Evolutionary conservation across 2,329 filamentous ascomycete genomes (phyloP).

Genomic region (Fusarium liriodendri): DNA sequence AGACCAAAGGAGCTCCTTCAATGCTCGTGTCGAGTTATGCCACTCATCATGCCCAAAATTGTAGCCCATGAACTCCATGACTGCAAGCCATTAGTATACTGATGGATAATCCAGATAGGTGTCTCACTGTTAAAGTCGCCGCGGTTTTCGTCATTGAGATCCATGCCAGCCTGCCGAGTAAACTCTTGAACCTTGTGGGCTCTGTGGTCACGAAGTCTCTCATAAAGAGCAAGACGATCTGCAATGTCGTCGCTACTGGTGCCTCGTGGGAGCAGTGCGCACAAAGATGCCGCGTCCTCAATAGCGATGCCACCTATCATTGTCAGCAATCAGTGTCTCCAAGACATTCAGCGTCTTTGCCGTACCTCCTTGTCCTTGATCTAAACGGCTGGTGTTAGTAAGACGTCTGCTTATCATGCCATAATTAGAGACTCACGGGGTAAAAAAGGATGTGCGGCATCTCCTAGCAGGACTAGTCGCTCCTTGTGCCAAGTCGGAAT

Average conservation of each 20-base stretch:
- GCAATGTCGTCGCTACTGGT: conserved; percentile 59
- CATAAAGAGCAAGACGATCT: conserved; percentile 68
- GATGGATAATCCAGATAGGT: background rate
- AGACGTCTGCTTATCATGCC: fast-evolving
- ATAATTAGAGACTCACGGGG: conserved; percentile 50
- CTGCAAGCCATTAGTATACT: background rate
- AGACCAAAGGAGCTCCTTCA: conserved; percentile 28
- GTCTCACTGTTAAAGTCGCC: conserved; percentile 55
- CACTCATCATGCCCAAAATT: conserved; percentile 38
- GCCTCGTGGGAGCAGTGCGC: conserved; percentile 63
- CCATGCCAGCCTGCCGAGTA: conserved; percentile 63
- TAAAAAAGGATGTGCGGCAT: conserved; percentile 76
- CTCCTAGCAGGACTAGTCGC: conserved; percentile 69
- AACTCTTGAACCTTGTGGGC: conserved; percentile 68
- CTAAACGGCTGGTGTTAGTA: background rate
- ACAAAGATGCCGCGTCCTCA: conserved; percentile 72
- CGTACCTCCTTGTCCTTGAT: conserved; percentile 48
- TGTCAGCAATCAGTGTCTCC: background rate
- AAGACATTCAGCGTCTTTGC: too few species aligned
- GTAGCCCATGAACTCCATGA: conserved; percentile 26
- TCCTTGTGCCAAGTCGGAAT: conserved; percentile 66
- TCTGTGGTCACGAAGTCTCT: conserved; percentile 67
- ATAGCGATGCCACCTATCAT: conserved; percentile 68
- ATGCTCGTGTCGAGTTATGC: conserved; percentile 23
- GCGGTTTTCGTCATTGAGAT: conserved; percentile 53